Conservation (phyloP, 2,329 filamentous ascomycete genomes). For the Pseudogymnoascus sp. region DNA sequence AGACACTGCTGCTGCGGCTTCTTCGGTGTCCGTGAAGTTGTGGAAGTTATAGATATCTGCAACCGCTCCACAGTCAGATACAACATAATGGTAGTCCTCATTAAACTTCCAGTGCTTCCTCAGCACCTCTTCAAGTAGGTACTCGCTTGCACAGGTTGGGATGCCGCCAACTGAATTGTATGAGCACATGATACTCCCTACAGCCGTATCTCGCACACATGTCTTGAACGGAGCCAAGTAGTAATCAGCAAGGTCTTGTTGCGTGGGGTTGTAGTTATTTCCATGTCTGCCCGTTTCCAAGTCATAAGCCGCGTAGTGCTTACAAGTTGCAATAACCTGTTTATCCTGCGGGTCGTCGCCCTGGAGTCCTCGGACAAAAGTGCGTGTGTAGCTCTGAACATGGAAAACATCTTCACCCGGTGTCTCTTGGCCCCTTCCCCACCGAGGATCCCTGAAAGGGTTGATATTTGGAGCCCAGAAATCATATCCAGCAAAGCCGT, state of each 20-base stretch:
- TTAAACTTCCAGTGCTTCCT: conserved; percentile 58
- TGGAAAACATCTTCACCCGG: conserved; percentile 48
- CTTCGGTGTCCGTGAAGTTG: background rate
- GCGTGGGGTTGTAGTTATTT: conserved; percentile 47
- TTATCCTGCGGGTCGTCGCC: conserved; percentile 35
- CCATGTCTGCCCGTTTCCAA: conserved; percentile 31
- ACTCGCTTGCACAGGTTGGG: conserved; percentile 54
- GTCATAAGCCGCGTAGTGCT: conserved; percentile 52
- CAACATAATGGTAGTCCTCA: conserved; percentile 51
- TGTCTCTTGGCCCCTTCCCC: conserved; percentile 53
- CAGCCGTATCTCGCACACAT: conserved; percentile 45
- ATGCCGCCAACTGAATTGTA: conserved; percentile 59
- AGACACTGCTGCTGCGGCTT: background rate
- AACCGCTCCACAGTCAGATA: conserved; percentile 57
- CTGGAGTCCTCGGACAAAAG: conserved; percentile 46
- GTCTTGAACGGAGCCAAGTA: conserved; percentile 57
- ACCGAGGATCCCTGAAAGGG: conserved; percentile 52
- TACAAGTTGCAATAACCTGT: conserved; percentile 47
- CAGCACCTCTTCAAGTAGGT: conserved; percentile 53
- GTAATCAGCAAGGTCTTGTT: conserved; percentile 59
- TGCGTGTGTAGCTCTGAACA: conserved; percentile 42
- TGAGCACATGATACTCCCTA: conserved; percentile 52
- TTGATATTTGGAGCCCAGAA: conserved; percentile 63
- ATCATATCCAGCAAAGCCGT: conserved; percentile 44
- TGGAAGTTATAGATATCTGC: conserved; percentile 37